Conservation (phyloP, 805 yeast species). For the Candida verbasci region DNA sequence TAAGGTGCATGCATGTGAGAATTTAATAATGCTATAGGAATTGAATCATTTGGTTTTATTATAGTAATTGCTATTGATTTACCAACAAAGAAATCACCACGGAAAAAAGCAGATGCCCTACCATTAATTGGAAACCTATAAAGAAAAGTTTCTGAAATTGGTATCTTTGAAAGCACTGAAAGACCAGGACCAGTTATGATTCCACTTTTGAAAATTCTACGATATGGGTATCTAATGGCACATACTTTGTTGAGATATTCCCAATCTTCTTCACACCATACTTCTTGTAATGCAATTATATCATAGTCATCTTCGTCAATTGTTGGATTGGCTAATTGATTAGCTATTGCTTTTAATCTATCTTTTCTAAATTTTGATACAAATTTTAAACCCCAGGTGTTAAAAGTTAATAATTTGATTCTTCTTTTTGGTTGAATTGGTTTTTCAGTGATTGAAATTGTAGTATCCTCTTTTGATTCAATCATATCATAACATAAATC, state of each 20-base stretch:
- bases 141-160: conserved; percentile 73
- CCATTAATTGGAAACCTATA: conserved; percentile 91
- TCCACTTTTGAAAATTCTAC: conserved; percentile 74
- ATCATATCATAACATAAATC: too few relatives aligned
- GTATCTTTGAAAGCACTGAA: conserved; percentile 76
- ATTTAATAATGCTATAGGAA: conserved; percentile 74
- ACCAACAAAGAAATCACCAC: conserved; percentile 98
- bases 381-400: conserved; percentile 86
- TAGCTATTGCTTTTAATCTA: conserved; percentile 73
- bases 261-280: conserved; percentile 90
- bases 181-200: conserved; percentile 91
- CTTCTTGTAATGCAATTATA: conserved; percentile 88
- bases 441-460: not conserved
- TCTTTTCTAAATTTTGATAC: conserved; percentile 67
- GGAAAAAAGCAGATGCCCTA: conserved; percentile 83
- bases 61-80: conserved; percentile 75
- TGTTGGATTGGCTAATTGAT: conserved; percentile 42
- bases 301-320: conserved; percentile 51
- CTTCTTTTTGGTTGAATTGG: conserved; percentile 4
- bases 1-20: conserved; percentile 99
- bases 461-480: not conserved
- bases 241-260: conserved; percentile 50
- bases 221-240: conserved; percentile 49
- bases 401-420: conserved; percentile 60
- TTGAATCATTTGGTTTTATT: conserved; percentile 47